Percentiles rank a stretch among this genome's conserved stretches.
Evolutionary conservation across 352 stramenopile species (phyloP).

Genomic region (Phytophthora idaei): DNA sequence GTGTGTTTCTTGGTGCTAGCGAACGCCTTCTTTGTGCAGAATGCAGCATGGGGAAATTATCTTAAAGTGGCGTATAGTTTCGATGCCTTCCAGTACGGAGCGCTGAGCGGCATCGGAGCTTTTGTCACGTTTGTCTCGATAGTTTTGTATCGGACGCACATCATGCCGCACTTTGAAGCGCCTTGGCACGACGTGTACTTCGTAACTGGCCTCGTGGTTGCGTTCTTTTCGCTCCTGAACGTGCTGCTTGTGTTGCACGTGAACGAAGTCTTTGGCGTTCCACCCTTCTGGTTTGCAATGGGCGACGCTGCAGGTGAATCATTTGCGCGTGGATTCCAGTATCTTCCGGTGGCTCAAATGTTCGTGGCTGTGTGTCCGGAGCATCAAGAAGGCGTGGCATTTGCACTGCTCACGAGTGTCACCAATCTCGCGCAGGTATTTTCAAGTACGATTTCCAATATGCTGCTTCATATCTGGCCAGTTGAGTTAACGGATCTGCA

Average conservation of each 20-base stretch:
- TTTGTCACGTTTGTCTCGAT: constrained; percentile 72
- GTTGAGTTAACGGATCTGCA: constrained; percentile 71
- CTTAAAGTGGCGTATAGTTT: constrained; percentile 75
- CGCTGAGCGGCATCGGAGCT: constrained; percentile 67
- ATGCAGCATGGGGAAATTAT: constrained; percentile 84
- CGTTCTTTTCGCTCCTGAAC: constrained; percentile 74
- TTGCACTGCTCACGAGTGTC: constrained; percentile 79
- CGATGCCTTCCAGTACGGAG: constrained; percentile 45
- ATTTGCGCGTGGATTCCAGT: constrained; percentile 80
- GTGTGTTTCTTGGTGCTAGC: constrained; percentile 71
- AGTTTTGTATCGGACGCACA: constrained; percentile 54
- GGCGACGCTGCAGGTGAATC: constrained; percentile 69
- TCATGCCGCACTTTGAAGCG: constrained; percentile 45
- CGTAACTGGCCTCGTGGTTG: constrained; percentile 59
- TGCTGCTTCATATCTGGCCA: constrained; percentile 73
- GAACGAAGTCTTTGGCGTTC: constrained; percentile 64
- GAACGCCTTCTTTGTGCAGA: constrained; percentile 71
- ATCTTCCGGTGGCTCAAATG: constrained; percentile 78
- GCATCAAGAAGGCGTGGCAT: constrained; percentile 77
- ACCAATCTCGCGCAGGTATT: constrained; percentile 75
- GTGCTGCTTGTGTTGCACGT: constrained; percentile 67
- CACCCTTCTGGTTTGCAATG: constrained; percentile 80
- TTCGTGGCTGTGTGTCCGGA: constrained; percentile 78
- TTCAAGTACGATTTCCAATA: constrained; percentile 77
- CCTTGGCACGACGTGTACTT: constrained; percentile 76